Conservation (phyloP, 176 grass and related monocot genomes). For the Oryza officinalis region DNA sequence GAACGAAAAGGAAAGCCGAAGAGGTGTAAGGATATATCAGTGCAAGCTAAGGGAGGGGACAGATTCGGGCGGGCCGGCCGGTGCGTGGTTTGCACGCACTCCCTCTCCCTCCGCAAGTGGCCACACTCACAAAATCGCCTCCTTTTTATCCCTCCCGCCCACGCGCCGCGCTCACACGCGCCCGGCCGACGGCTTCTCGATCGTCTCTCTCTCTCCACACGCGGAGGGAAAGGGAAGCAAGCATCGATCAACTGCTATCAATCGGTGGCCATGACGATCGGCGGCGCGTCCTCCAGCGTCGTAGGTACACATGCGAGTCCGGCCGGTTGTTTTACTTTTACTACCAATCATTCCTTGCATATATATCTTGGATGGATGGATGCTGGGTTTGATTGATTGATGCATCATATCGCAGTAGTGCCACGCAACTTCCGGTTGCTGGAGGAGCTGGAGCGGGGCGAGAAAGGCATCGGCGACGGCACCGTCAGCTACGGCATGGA, state of each 20-base stretch:
- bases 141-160: not conserved
- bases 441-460: conserved; percentile 63
- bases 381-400: not conserved
- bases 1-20: not conserved
- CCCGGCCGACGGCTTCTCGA: not conserved
- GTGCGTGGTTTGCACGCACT: conserved; percentile 31
- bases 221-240: too few species aligned
- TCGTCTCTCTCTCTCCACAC: too few species aligned
- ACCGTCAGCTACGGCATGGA: conserved; percentile 64
- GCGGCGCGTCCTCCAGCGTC: not conserved
- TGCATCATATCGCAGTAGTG: conserved; percentile 4
- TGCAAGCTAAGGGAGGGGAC: not conserved
- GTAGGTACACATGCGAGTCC: not conserved
- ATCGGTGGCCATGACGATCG: not conserved
- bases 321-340: too few species aligned
- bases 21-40: not conserved
- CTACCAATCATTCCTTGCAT: too few species aligned
- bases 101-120: not conserved
- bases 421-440: conserved; percentile 59
- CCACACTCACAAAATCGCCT: not conserved
- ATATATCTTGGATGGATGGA: too few species aligned
- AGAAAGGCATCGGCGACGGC: conserved; percentile 60
- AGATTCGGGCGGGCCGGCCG: not conserved
- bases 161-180: too few species aligned
- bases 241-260: too few species aligned